phyloP scores from a whole-genome alignment of 768 basidiomycete genomes.

The Antrodiella citrinella region DNA sequence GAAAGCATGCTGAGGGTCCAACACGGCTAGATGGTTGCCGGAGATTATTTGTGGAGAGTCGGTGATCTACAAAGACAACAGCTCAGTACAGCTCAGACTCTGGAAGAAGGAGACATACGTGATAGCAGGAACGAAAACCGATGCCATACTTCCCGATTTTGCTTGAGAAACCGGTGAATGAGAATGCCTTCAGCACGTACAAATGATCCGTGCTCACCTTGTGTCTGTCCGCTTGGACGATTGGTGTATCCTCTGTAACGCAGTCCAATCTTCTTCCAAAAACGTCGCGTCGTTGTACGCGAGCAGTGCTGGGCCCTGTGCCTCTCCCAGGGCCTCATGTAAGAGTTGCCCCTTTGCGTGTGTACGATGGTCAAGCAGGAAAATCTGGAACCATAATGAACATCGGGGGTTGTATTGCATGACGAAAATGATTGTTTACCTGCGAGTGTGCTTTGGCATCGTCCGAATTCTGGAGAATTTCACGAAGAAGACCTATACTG shows the following conservation, averaged over 20 bases:
- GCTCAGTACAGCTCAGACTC: background rate
- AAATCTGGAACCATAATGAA: constrained; percentile 22
- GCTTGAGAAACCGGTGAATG: constrained; percentile 21
- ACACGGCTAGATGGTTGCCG: constrained; percentile 28
- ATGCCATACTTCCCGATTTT: constrained; percentile 49
- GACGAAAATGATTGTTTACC: too few species aligned
- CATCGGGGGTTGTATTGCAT: too few species aligned
- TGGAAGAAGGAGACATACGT: constrained; percentile 24
- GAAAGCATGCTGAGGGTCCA: constrained; percentile 32
- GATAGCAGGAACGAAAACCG: constrained; percentile 44
- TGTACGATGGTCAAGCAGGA: constrained; percentile 32
- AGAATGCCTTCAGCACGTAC: too few species aligned
- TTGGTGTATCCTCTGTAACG: constrained; percentile 32
- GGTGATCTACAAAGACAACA: constrained; percentile 30
- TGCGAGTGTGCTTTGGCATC: constrained; percentile 40
- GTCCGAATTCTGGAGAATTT: constrained; percentile 41
- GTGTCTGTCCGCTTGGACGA: constrained; percentile 40
- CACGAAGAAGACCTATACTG: constrained; percentile 35
- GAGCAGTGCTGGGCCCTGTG: constrained; percentile 38
- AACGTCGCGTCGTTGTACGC: constrained; percentile 41
- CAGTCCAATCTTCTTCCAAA: constrained; percentile 33
- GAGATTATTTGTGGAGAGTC: constrained; percentile 45
- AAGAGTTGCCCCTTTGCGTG: constrained; percentile 22
- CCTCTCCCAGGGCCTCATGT: constrained; percentile 18
- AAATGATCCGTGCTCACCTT: constrained; percentile 31